phyloP scores from a whole-genome alignment of 2,329 filamentous ascomycete species.

The Venturia pyrina region DNA sequence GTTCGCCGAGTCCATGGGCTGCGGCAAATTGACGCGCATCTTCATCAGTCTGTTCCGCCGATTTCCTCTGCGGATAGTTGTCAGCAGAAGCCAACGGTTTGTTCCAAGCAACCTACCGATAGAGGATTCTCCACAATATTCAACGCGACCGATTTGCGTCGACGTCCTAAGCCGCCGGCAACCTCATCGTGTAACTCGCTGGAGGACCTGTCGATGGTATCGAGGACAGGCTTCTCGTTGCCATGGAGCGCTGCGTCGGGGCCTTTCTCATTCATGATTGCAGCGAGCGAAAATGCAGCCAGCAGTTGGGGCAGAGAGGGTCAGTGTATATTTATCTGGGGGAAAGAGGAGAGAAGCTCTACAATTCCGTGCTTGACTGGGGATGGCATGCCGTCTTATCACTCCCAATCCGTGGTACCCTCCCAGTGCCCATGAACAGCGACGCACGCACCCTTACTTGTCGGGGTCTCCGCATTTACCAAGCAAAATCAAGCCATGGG shows the following conservation, averaged over 20 bases:
- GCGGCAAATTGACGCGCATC: slow-evolving; percentile 27
- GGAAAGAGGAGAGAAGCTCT: background rate
- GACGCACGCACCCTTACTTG: background rate
- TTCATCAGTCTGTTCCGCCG: slow-evolving; percentile 20
- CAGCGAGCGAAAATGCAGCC: background rate
- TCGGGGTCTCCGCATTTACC: background rate
- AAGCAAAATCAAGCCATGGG: background rate
- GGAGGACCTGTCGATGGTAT: background rate
- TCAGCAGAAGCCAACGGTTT: background rate
- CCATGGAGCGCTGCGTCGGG: background rate
- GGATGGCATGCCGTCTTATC: background rate
- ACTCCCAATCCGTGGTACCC: background rate
- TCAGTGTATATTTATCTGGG: background rate
- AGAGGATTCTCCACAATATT: slow-evolving; percentile 40
- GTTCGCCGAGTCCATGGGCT: slow-evolving; percentile 24
- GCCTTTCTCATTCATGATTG: background rate
- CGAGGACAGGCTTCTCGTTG: background rate
- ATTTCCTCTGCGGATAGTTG: background rate
- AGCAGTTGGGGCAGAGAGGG: background rate
- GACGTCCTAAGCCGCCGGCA: slow-evolving; percentile 14
- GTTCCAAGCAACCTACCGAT: slow-evolving; percentile 24
- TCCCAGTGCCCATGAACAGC: background rate
- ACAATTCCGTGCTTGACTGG: background rate
- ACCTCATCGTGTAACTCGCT: background rate
- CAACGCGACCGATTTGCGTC: slow-evolving; percentile 32